Evolutionary conservation across 2,329 filamentous ascomycete species (phyloP).

Genomic region (Seiridium unicorne): DNA sequence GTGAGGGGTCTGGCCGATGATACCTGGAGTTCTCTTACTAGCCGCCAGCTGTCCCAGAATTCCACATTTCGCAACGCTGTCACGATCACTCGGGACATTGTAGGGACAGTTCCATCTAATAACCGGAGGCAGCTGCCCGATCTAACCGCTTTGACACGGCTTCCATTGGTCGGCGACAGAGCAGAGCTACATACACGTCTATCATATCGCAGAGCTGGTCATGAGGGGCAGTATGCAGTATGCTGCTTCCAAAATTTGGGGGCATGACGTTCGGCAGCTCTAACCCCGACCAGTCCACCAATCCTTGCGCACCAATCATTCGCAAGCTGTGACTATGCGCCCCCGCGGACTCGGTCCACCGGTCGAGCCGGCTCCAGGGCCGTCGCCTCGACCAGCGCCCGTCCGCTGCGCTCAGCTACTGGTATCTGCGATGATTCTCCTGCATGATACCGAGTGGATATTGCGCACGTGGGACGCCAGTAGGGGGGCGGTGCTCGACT

Average conservation of each 20-base stretch:
- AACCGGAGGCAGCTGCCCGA: neutral
- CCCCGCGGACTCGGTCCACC: neutral
- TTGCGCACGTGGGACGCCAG: neutral
- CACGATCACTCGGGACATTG: conserved; percentile 3
- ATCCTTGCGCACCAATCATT: conserved; percentile 8
- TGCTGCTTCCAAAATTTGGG: neutral
- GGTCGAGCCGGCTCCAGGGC: neutral
- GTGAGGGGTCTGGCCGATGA: neutral
- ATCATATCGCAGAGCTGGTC: neutral
- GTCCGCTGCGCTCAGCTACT: neutral
- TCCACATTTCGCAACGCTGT: conserved; percentile 3
- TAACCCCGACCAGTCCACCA: conserved; percentile 4
- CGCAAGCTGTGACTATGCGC: neutral
- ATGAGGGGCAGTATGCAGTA: neutral
- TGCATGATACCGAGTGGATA: neutral
- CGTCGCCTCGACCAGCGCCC: neutral
- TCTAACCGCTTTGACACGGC: neutral
- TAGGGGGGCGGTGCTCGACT: neutral
- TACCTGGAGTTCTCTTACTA: neutral
- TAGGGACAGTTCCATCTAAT: neutral
- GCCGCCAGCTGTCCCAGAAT: neutral
- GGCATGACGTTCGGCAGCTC: conserved; percentile 8
- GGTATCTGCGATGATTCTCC: neutral
- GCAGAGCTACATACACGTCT: neutral
- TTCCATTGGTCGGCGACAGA: neutral